Base-by-base conservation (phyloP, 2,329 filamentous ascomycete genomes). In the Fusarium sp. region DNA sequence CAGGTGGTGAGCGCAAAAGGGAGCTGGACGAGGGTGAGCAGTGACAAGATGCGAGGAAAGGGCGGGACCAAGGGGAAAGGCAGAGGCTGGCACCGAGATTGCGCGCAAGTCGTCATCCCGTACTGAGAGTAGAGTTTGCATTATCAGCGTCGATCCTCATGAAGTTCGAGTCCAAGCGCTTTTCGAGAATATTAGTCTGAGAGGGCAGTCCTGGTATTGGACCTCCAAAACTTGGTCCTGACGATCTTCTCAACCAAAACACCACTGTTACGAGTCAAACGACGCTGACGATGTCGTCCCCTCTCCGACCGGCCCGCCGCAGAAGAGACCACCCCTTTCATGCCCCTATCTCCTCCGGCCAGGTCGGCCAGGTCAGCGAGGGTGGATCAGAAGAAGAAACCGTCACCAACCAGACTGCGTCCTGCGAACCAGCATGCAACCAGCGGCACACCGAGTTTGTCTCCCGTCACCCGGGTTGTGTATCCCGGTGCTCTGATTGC, bases 1-100 rank as follows among this genome's bases (percentile, higher is more conserved):
- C 84, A 85, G 80, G 68, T 72, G 65, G 65, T 71, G 76, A 76
- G 72, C 72, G 72, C 72, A 75, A 78, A 78, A 78, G 59, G 68
- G 76, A 77, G 75, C 67, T 69, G 54, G 32, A 56, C 33, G 73
- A 66, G 69, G 50, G 67, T 66, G 57, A 40, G 52, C 57, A 65
- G 66, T 40, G 63, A 67, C 52, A 71, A 61, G 66, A 67, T 35
- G 61, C 12, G 64, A 66, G 65, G n/a, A 63, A 74, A 72, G 43
- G 45, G 57, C 40, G 38, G 38, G 30, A 50, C 59, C 35, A 54
- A 40, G 58, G 50, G 62, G 59, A 68, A 74, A 70, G 47, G 20
- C 61, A 54, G 68, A 76, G 76, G 70, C 67, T 68, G 76, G 73
- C 64, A 47, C 71, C 69, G 76, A 79, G 63, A 78, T 77, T 79